A percentile compares a stretch with the other conserved stretches of the same genome.
Evolutionary conservation across 1,284 basidiomycete species (phyloP).

Genomic region (Heterobasidion annosum): DNA sequence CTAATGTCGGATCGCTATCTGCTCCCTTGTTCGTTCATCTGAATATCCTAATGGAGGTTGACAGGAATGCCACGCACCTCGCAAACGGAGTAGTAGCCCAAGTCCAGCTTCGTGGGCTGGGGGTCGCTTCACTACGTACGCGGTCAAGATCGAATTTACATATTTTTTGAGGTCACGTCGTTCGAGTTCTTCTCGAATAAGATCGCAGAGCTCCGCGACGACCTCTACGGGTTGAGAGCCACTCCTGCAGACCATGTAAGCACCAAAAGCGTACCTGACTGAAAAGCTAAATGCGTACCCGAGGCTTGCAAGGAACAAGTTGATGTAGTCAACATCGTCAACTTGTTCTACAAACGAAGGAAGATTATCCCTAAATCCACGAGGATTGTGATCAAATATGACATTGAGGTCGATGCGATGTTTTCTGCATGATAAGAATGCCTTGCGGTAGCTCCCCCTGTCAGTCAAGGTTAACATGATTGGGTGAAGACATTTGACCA

Average conservation of each 20-base stretch:
- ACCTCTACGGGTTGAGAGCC: conserved; percentile 45
- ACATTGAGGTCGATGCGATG: conserved; percentile 91
- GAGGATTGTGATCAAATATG: conserved; percentile 73
- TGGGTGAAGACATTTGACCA: background rate
- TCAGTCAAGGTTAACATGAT: background rate
- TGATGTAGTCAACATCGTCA: conserved; percentile 85
- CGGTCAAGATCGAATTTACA: conserved; percentile 86
- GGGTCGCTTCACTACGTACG: conserved; percentile 87
- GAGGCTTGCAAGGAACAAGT: conserved; percentile 83
- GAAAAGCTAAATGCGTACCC: conserved; percentile 42
- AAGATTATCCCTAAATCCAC: conserved; percentile 59
- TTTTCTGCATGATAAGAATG: conserved; percentile 86
- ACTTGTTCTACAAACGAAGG: conserved; percentile 77
- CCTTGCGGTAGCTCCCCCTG: conserved; percentile 71
- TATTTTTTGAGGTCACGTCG: conserved; percentile 69
- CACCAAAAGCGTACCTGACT: background rate
- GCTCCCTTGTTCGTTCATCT: background rate
- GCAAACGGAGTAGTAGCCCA: conserved; percentile 66
- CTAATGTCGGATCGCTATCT: conserved; percentile 69
- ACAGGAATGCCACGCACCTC: conserved; percentile 38
- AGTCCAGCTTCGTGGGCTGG: conserved; percentile 89
- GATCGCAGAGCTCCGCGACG: conserved; percentile 73
- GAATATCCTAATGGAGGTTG: background rate
- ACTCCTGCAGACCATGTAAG: conserved; percentile 29
- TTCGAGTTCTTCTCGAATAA: conserved; percentile 70